Conservation (phyloP, 768 basidiomycete species). For the Hericium coralloides region DNA sequence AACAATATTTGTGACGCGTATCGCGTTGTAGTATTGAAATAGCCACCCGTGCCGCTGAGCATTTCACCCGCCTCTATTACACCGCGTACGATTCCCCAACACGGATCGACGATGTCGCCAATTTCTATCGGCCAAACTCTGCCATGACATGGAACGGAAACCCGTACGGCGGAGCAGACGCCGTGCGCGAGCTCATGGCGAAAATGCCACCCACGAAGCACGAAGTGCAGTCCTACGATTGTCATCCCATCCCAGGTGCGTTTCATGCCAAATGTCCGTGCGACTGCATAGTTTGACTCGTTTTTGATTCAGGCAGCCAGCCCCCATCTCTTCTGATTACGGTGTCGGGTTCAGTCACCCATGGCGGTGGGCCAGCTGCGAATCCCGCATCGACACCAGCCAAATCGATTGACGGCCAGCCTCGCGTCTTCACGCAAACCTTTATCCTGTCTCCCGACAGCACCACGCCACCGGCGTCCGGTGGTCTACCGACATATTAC, state of each 20-base stretch:
- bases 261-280: background rate
- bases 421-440: constrained; percentile 81
- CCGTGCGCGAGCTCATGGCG: constrained; percentile 54
- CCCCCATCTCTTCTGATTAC: constrained; percentile 74
- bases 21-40: constrained; percentile 62
- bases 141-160: constrained; percentile 83
- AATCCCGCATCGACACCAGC: constrained; percentile 46
- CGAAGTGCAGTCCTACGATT: constrained; percentile 83
- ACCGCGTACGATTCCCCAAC: constrained; percentile 71
- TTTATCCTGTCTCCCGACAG: constrained; percentile 80
- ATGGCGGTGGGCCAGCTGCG: constrained; percentile 50
- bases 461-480: constrained; percentile 52
- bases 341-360: constrained; percentile 72
- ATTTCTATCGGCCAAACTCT: constrained; percentile 72
- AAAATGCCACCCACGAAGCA: constrained; percentile 77
- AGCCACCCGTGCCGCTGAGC: constrained; percentile 74
- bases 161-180: constrained; percentile 64
- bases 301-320: constrained; percentile 44
- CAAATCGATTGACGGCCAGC: constrained; percentile 54
- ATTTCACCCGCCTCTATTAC: constrained; percentile 79
- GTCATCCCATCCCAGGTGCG: constrained; percentile 80
- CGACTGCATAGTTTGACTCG: background rate
- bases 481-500: constrained; percentile 77
- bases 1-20: background rate
- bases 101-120: constrained; percentile 67